Conservation (phyloP, 1,284 basidiomycete species). For the Leccinum subspadiceum region DNA sequence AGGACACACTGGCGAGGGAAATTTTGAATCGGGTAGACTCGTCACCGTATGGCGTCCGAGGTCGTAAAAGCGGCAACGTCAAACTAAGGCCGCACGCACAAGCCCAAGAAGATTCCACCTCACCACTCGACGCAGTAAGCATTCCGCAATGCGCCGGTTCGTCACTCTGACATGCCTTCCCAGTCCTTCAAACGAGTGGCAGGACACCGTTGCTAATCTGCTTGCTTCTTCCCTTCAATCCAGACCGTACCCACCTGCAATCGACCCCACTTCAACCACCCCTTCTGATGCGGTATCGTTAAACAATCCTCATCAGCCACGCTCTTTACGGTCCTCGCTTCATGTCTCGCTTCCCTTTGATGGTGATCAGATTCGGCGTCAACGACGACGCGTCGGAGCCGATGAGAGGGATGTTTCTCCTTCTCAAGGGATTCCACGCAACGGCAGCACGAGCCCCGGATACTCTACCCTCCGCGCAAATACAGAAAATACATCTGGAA, state of each 20-base stretch:
- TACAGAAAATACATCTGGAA: slow-evolving; percentile 8
- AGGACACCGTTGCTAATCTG: slow-evolving; percentile 58
- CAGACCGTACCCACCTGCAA: slow-evolving; percentile 1
- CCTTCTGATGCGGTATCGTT: slow-evolving; percentile 14
- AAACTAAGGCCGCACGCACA: slow-evolving; percentile 29
- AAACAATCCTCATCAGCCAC: slow-evolving; percentile 14
- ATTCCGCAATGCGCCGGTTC: background rate
- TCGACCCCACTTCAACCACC: slow-evolving; percentile 1
- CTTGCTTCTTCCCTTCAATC: slow-evolving; percentile 29
- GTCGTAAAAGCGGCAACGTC: slow-evolving; percentile 42
- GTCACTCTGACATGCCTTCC: background rate
- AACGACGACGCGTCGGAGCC: slow-evolving; percentile 12
- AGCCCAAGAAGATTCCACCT: slow-evolving; percentile 31
- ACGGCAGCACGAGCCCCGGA: slow-evolving; percentile 18
- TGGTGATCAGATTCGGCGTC: slow-evolving; percentile 26
- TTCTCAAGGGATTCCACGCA: slow-evolving; percentile 5
- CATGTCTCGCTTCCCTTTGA: slow-evolving; percentile 22
- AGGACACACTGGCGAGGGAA: slow-evolving; percentile 72
- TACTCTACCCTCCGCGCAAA: slow-evolving; percentile 16
- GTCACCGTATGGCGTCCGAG: slow-evolving; percentile 71
- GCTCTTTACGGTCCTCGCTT: slow-evolving; percentile 1
- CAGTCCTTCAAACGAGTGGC: slow-evolving; percentile 80
- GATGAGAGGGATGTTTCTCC: slow-evolving; percentile 12
- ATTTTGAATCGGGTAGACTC: slow-evolving; percentile 75
- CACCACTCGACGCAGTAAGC: slow-evolving; percentile 56